phyloP scores from a whole-genome alignment of 1,139 yeast species.

The Yamadazyma blattariae region DNA sequence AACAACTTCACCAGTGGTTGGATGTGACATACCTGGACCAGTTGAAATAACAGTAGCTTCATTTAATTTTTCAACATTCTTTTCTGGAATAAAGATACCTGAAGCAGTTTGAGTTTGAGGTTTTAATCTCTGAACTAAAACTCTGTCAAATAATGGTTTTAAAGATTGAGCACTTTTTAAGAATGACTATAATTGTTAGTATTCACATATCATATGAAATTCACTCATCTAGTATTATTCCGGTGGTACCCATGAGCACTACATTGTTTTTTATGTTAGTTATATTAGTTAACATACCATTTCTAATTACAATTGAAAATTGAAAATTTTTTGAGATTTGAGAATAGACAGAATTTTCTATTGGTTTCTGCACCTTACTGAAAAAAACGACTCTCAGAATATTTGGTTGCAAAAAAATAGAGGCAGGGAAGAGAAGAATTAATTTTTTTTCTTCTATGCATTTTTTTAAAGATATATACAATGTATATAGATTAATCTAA shows the following conservation, averaged over 20 bases:
- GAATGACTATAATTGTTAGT: constrained; percentile 41
- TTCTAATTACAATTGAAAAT: constrained; percentile 4
- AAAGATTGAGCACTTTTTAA: constrained; percentile 85
- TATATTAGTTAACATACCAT: constrained; percentile 19
- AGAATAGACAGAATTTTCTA: constrained; percentile 13
- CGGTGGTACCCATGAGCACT: neutral
- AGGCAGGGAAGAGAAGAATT: too few relatives aligned
- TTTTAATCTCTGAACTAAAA: constrained; percentile 89
- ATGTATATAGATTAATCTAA: too few relatives aligned
- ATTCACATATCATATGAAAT: too few relatives aligned
- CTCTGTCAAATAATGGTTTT: constrained; percentile 92
- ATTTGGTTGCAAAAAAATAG: constrained; percentile 2
- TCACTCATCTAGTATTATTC: neutral
- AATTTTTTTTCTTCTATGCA: too few relatives aligned
- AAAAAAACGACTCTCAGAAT: too few relatives aligned
- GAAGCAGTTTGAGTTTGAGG: constrained; percentile 91
- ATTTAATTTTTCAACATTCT: constrained; percentile 90
- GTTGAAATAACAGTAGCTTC: constrained; percentile 77
- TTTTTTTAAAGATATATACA: too few relatives aligned
- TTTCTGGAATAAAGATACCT: constrained; percentile 95
- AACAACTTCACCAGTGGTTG: constrained; percentile 61
- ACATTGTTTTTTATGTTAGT: neutral
- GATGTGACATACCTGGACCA: constrained; percentile 77
- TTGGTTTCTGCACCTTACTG: constrained; percentile 9
- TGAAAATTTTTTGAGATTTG: constrained; percentile 8